Evolutionary conservation across 2,329 filamentous ascomycete species (phyloP), one percentile per base, ranked within the genome.

Genomic region (Macrophomina pseudophaseolina): DNA sequence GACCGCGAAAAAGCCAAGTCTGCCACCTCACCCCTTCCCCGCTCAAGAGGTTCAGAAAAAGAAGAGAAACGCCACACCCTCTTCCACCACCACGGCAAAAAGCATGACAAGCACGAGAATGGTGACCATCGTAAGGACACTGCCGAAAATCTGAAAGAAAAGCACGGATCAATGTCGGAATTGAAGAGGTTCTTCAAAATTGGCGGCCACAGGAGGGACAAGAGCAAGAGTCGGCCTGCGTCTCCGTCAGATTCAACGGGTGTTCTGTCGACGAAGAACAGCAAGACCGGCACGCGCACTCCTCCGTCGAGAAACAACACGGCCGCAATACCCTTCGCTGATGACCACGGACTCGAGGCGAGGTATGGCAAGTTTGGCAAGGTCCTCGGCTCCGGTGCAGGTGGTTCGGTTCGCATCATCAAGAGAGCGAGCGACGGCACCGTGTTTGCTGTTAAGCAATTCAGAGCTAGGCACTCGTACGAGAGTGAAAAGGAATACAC

Each of bases 361-460:
- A 97, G 94, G 74, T 99, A 98, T 76, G 95, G 95, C 53, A 98
- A 97, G 76, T 90, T 99, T 70, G 95, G 94, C 66, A 95, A 92
- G 76, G 92, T 98, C 0, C 85, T 99, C 12, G 95, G 95, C 5
- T 94, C 94, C 33, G 95, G 95, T 32, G 95, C 95, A 33, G 95
- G 95, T 60, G 95, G 95, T 32, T 98, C 94, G 0, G 95, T 99
- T 16, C 88, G 94, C 70, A 81, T 99, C 60, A 93, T 99, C 90
- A 97, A 95, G 82, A 88, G 95, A 68, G 94, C 90, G 74, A 94
- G 92, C 69, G 95, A 99, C 75, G 91, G 91, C 32, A 93, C 92
- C 6, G 95, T 96, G 0, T 99, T 99, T 79, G 95, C 95, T 1
- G 95, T 98, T 64, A 99, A 99, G 80, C 94, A 99, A 76, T 99